Conservation (phyloP, 306 rosid species). For the Dryas alaskensis region DNA sequence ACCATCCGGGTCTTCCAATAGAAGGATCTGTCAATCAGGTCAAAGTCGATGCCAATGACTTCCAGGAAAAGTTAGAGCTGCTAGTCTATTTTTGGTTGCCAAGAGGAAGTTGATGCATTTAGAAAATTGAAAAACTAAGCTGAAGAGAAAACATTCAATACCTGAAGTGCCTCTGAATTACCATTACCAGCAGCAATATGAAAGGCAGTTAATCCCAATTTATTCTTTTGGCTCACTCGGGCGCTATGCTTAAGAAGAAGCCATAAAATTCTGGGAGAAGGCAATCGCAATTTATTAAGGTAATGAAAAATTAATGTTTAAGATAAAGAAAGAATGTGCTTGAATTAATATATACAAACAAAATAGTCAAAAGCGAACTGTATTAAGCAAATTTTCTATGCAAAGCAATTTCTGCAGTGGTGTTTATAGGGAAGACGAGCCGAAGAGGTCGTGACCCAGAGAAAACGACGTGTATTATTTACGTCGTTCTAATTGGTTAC, state of each 20-base stretch:
- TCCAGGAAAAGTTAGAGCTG: neutral
- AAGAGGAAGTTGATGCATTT: neutral
- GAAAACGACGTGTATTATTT: slow-evolving; percentile 29
- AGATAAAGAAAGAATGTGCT: too few species aligned
- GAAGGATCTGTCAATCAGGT: slow-evolving; percentile 29
- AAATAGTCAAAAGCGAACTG: neutral
- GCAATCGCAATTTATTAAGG: neutral
- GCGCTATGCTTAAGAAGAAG: slow-evolving; percentile 38
- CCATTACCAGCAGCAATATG: slow-evolving; percentile 41
- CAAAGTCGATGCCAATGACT: slow-evolving; percentile 5
- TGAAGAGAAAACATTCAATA: slow-evolving; percentile 15
- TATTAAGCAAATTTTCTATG: slow-evolving; percentile 15
- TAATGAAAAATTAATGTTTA: too few species aligned
- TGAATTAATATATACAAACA: neutral
- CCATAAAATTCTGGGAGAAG: slow-evolving; percentile 25
- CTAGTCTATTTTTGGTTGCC: slow-evolving; percentile 2
- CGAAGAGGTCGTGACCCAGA: neutral
- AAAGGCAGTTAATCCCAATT: slow-evolving; percentile 39
- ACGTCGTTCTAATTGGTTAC: slow-evolving; percentile 18
- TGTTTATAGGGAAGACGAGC: slow-evolving; percentile 10
- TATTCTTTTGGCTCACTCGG: slow-evolving; percentile 36
- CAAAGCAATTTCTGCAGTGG: slow-evolving; percentile 10
- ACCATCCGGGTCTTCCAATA: slow-evolving; percentile 40
- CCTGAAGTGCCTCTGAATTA: slow-evolving; percentile 40
- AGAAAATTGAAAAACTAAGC: neutral